Base-by-base conservation (phyloP, 2,329 filamentous ascomycete species). In the Colletotrichum orbiculare region DNA sequence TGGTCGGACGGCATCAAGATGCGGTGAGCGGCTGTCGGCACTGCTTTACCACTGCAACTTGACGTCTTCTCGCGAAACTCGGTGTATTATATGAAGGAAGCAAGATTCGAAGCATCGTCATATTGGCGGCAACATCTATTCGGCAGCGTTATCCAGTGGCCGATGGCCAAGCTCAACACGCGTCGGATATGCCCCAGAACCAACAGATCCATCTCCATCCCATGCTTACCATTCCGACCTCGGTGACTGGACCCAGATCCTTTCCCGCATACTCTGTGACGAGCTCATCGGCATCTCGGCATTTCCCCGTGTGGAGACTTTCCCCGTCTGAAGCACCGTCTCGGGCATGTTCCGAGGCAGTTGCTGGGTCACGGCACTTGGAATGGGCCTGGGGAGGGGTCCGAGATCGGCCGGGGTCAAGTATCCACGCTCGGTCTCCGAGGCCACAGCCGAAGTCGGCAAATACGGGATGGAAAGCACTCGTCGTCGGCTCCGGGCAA, bases 401-500 rank as follows among this genome's bases (percentile, higher is more conserved):
- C 62, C 62, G 62, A 62, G n/a, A 57, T 62, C 63, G 63, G 63
- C 47, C 37, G 63, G 62, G 10, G 10, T 53, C 45, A 46, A 50
- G n/a, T 6, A 3, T 15, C n/a, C 39, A 33, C 39, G 33, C 47
- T 62, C 52, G 58, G 58, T 57, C 33, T 25, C 25, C 25, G 25
- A 25, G 4, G 25, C 4, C 25, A 25, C 25, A 25, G 25, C 25
- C 25, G 25, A 25, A 25, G 25, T 25, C 25, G 25, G 25, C 25
- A 25, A 25, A 25, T 25, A 25, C 25, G 25, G 25, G 25, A 25
- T 25, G 25, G 4, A 25, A 1, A 25, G 25, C 25, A 25, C 25
- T 25, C 25, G 4, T 5, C 12, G 39, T 50, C 57, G 56, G 57
- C 46, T 2, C 46, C 50, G 39, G 43, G 12, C 25, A 7, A 13